These are phyloP conservation scores for Scleromitrula shiraiana DNA, from an alignment of 2,329 filamentous ascomycete species.

Conservation along the genomic window DNA sequence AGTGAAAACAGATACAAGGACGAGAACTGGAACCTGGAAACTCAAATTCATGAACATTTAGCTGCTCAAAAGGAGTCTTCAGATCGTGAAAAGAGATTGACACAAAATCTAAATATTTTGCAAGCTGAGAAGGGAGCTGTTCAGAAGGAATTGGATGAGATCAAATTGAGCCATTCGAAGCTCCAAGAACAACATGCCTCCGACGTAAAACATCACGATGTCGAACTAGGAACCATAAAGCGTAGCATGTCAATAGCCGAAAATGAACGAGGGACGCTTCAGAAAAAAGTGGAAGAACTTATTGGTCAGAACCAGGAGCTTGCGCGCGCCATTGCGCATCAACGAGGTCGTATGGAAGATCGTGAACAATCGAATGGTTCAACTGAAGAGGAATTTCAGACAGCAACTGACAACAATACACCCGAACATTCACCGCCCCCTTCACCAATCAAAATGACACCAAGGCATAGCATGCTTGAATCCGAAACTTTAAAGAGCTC, in stretches of 20 bases:
- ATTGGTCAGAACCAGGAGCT: constrained; percentile 86
- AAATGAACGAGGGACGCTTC: constrained; percentile 67
- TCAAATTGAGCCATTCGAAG: constrained; percentile 71
- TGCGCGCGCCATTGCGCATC: constrained; percentile 71
- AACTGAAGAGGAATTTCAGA: constrained; percentile 56
- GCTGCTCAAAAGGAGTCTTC: constrained; percentile 65
- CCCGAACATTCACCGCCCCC: constrained; percentile 86
- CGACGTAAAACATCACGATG: constrained; percentile 74
- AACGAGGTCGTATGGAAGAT: constrained; percentile 59
- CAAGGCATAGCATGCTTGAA: constrained; percentile 85
- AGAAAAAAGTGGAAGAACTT: constrained; percentile 81
- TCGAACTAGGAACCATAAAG: constrained; percentile 77
- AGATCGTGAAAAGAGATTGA: constrained; percentile 77
- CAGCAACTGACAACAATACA: constrained; percentile 60
- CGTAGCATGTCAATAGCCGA: constrained; percentile 73
- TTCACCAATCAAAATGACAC: constrained; percentile 86
- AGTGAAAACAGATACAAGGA: constrained; percentile 96
- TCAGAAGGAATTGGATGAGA: constrained; percentile 85
- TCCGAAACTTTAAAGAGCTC: constrained; percentile 93
- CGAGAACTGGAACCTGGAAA: constrained; percentile 97
- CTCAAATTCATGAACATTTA: constrained; percentile 77
- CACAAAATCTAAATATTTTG: constrained; percentile 59
- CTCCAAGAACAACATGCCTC: constrained; percentile 73
- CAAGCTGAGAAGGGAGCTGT: constrained; percentile 67
- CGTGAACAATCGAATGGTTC: constrained; percentile 50